Base-by-base conservation (phyloP, 2,329 filamentous ascomycete species). In the Neofusicoccum umdonicola region DNA sequence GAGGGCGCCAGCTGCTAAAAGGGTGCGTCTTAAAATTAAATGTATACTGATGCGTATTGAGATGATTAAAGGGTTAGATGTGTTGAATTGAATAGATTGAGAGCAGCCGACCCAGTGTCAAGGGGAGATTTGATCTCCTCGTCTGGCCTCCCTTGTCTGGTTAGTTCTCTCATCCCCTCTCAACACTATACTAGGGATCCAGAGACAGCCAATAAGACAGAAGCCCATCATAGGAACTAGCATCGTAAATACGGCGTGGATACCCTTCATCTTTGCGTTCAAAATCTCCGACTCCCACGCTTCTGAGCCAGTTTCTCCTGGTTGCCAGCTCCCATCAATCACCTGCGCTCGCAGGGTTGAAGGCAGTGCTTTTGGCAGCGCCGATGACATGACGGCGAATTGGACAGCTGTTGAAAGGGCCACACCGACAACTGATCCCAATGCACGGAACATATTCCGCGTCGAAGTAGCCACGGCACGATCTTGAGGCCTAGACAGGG, bases 391-490 rank as follows among this genome's bases (percentile, higher is more conserved):
- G 19, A 68, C 66, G 11, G 9, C 22, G 22, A 22, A 22, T 22
- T 22, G 22, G 22, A 69, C 61, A 8, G 54, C 54, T 1, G 54
- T 58, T 4, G 54, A 31, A 2, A 67, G 58, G 8, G 69, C 69
- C 15, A 72, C 56, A n/a, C 71, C 69, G 17, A 70, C 64, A 8
- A 71, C 68, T 22, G 68, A 68, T 1, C 72, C 71, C 3, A 74
- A 64, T 35, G 67, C 68, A n/a, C 73, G 68, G 13, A 73, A 45
- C 8, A 74, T 63, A 57, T 73, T 74, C n/a, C 72, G 68, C 6
- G 69, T 69, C 1, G 69, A 70, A 11, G 71, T 73, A 2, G 69
- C 68, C 13, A 73, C 72, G 9, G 73, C 73, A n/a, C 73, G 71
- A 54, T 74, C 69, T 31, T 67, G 52, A 8, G 54, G 48, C 6